Evolutionary conservation across 2,329 filamentous ascomycete genomes (phyloP).

Genomic region (Trichoderma aggressivum): DNA sequence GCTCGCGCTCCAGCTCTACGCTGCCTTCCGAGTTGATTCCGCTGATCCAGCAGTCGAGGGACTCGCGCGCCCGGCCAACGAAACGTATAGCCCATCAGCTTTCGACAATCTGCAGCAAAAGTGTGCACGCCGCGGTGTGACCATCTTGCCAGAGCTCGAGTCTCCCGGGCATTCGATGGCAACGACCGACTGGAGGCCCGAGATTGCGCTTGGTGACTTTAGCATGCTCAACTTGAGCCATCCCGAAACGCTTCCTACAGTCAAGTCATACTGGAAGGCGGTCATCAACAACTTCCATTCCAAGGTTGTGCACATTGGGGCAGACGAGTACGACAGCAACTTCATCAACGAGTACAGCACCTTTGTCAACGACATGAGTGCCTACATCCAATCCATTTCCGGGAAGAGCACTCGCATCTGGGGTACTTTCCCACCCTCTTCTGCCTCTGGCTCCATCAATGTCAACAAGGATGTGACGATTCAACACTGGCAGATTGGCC

Average conservation of each 20-base stretch:
- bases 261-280: conserved; percentile 50
- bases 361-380: conserved; percentile 44
- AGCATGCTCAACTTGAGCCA: conserved; percentile 44
- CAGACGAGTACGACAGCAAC: conserved; percentile 49
- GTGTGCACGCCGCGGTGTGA: conserved; percentile 50
- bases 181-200: conserved; percentile 54
- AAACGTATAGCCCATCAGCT: conserved; percentile 31
- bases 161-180: conserved; percentile 51
- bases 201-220: conserved; percentile 44
- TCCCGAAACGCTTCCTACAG: conserved; percentile 49
- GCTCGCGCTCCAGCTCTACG: conserved; percentile 45
- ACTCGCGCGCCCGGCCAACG: conserved; percentile 44
- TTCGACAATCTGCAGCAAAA: conserved; percentile 48
- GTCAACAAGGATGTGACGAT: conserved; percentile 23
- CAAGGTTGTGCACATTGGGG: conserved; percentile 54
- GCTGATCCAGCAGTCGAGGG: conserved; percentile 26
- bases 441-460: conserved; percentile 9
- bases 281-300: conserved; percentile 54
- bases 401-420: conserved; percentile 50
- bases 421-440: conserved; percentile 39
- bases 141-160: conserved; percentile 54
- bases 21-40: conserved; percentile 41
- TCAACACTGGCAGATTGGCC: conserved; percentile 24
- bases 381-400: conserved; percentile 42
- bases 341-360: conserved; percentile 48